Evolutionary conservation across 177 flowering plant genomes (phyloP).

Genomic region (Vitis hybrid): DNA sequence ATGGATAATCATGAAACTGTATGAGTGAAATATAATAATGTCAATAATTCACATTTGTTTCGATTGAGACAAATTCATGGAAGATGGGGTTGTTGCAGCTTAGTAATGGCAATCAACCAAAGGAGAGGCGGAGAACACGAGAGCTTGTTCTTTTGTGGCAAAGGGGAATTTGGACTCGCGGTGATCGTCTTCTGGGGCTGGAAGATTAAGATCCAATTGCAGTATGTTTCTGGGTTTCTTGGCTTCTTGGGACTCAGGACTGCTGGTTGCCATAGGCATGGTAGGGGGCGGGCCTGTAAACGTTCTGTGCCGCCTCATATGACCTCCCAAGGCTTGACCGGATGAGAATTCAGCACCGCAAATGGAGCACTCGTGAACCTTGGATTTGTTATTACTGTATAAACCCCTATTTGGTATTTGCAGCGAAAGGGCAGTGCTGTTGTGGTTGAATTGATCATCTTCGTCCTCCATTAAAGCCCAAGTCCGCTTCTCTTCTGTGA

Average conservation of each 20-base stretch:
- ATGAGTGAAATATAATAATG: too few relatives aligned
- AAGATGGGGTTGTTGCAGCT: too few relatives aligned
- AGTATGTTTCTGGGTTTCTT: slow-evolving; percentile 18
- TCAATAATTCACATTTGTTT: slow-evolving; percentile 3
- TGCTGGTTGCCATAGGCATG: slow-evolving; percentile 5
- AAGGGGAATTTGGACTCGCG: slow-evolving; percentile 7
- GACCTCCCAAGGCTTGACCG: slow-evolving; percentile 69
- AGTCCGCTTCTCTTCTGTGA: slow-evolving; percentile 1
- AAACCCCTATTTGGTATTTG: slow-evolving; percentile 19
- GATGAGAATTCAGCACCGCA: slow-evolving; percentile 63
- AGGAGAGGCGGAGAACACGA: slow-evolving; percentile 31
- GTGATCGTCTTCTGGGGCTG: slow-evolving; percentile 28
- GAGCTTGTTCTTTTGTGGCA: slow-evolving; percentile 15
- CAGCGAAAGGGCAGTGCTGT: slow-evolving; percentile 28
- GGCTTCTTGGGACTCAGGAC: slow-evolving; percentile 3
- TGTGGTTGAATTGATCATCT: not conserved
- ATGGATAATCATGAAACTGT: not conserved
- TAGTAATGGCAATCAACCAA: slow-evolving; percentile 33
- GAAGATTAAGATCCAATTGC: slow-evolving; percentile 39
- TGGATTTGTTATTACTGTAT: slow-evolving; percentile 10
- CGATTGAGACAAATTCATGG: not conserved
- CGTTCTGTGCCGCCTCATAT: slow-evolving; percentile 60
- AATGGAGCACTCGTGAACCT: slow-evolving; percentile 56
- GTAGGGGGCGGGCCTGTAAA: not conserved
- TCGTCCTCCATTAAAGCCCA: not conserved